Evolutionary conservation across 176 grass and related monocot genomes (phyloP), one percentile per base, ranked within the genome.

Genomic region (Oryza nivara): DNA sequence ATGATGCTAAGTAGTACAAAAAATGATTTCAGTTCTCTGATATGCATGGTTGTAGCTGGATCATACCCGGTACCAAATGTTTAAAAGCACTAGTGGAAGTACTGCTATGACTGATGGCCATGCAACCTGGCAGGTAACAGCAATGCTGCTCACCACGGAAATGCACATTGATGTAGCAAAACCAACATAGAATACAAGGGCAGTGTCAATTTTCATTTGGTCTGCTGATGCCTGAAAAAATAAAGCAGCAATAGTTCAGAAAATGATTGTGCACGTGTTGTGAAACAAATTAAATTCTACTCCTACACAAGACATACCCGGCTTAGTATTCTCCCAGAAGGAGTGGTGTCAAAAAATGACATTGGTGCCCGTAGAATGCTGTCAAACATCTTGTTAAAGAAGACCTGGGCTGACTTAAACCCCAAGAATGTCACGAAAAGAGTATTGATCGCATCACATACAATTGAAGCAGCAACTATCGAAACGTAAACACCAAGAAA

Each of bases 341-440:
- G 96, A 67, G 96, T 98, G 22, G 92, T 98, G 76, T 98, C 96
- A 51, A 98, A 98, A 86, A 98, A 98, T 26, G 96, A 92, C 96
- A 98, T 95, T 13, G 96, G 96, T 9, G 96, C 92, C 87, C 92
- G 89, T 49, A 98, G 68, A 74, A 98, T 87, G 81, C 96, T 98
- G 68, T 95, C 70, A 46, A 98, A 88, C 82, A 98, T 93, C 83
- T 95, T 88, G 56, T 67, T 85, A 77, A 95, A 98, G 69, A 95
- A 98, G 46, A 77, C 82, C 76, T 98, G 91, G 47, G 92, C 87
- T 43, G 95, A 95, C 68, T 92, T 82, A 66, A 98, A 89, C 20
- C 95, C 95, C 82, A 93, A 69, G 79, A 88, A 86, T 25, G 91
- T 80, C n/a, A 93, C 78, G 72, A 90, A 68, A 80, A 95, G 81